Percentiles rank a stretch among this genome's conserved stretches.
These are phyloP conservation scores for Globisporangium iwayamae DNA, from an alignment of 352 stramenopile species.

Conservation along the genomic window DNA sequence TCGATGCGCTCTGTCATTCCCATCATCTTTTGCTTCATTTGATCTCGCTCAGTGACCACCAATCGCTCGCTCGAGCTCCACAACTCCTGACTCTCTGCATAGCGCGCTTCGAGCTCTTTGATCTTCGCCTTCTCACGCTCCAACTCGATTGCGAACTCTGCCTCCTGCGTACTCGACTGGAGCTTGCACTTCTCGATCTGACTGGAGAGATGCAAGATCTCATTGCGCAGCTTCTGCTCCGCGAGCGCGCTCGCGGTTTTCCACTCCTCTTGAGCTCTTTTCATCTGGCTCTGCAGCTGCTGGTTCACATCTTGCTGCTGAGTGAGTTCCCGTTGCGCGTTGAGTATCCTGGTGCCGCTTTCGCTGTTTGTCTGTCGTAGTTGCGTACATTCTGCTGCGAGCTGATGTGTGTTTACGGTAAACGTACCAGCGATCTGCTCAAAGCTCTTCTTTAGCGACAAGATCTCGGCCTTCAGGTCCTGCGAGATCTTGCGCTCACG, in stretches of 20 bases:
- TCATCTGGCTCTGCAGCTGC: conserved; percentile 25
- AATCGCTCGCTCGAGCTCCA: conserved; percentile 35
- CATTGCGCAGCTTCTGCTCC: conserved; percentile 64
- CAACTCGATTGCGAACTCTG: conserved; percentile 26
- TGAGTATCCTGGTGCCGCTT: conserved; percentile 18
- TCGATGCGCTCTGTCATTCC: conserved; percentile 36
- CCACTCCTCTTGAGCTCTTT: conserved; percentile 37
- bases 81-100: conserved; percentile 29
- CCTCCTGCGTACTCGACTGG: conserved; percentile 28
- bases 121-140: conserved; percentile 29
- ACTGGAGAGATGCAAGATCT: conserved; percentile 57
- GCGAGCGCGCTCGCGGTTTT: conserved; percentile 31
- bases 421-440: conserved; percentile 22
- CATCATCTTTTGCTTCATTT: conserved; percentile 53
- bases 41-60: conserved; percentile 38
- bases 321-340: conserved; percentile 20
- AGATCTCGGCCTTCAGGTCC: conserved; percentile 36
- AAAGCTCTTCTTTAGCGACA: conserved; percentile 34
- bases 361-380: conserved; percentile 12
- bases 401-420: conserved; percentile 13
- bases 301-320: conserved; percentile 12
- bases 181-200: conserved; percentile 51
- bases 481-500: conserved; percentile 40
- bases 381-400: conserved; percentile 24
- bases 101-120: conserved; percentile 35